Evolutionary conservation across 495 filamentous ascomycete species (phyloP).

Genomic region (Cryomyces antarcticus): DNA sequence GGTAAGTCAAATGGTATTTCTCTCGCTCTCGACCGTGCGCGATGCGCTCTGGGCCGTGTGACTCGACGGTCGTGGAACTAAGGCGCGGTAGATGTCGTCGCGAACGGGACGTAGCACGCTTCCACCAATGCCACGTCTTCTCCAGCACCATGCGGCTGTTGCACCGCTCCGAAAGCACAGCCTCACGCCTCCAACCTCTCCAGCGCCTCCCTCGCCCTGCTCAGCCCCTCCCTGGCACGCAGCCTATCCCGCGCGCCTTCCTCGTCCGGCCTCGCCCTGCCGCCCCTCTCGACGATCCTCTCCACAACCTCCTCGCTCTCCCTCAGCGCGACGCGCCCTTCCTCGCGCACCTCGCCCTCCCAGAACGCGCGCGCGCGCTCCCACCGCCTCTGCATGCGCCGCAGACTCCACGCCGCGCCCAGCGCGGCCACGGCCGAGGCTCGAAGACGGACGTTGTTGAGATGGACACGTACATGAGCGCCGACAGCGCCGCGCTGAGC

Average conservation of each 20-base stretch:
- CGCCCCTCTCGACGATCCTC: conserved; percentile 30
- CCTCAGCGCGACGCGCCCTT: conserved; percentile 52
- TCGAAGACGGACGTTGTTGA: conserved; percentile 42
- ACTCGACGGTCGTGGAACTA: too few species aligned
- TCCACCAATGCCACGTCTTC: too few species aligned
- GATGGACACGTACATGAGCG: conserved; percentile 45
- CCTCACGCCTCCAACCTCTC: conserved; percentile 10
- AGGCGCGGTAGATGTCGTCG: too few species aligned
- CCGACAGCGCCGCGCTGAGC: conserved; percentile 40
- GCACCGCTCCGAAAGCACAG: too few species aligned
- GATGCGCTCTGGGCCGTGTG: too few species aligned
- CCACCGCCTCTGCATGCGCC: conserved; percentile 64
- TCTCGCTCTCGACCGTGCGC: too few species aligned
- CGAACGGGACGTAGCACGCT: too few species aligned
- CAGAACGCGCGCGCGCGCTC: conserved; percentile 46
- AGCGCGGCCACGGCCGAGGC: conserved; percentile 61
- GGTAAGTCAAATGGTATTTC: too few species aligned
- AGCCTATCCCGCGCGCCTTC: conserved; percentile 21
- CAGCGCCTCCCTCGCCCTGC: conserved; percentile 32
- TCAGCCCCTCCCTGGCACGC: conserved; percentile 19
- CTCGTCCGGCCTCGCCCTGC: conserved; percentile 16
- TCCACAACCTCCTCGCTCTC: conserved; percentile 45
- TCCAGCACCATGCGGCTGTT: too few species aligned
- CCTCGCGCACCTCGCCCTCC: conserved; percentile 59
- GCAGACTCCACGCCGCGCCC: conserved; percentile 50